These are phyloP conservation scores for Actinomucor elegans DNA, from an alignment of 371 early-diverging fungal genomes.

Conservation along the genomic window DNA sequence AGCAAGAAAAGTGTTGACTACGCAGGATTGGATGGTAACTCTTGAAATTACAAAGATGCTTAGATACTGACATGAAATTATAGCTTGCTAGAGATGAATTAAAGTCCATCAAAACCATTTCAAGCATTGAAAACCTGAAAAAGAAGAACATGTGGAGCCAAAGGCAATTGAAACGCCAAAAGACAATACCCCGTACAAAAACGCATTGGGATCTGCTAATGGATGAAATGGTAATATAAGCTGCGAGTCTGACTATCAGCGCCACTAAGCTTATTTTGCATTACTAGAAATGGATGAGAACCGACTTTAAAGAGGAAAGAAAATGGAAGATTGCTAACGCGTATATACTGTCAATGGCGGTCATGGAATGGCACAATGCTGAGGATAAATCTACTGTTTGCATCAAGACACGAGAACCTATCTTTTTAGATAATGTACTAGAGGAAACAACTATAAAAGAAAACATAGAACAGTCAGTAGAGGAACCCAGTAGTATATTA, in stretches of 20 bases:
- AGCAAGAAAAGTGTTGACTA: constrained; percentile 74
- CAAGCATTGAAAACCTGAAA: constrained; percentile 80
- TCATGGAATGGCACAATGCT: constrained; percentile 82
- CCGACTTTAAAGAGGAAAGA: constrained; percentile 84
- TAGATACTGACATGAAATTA: no score
- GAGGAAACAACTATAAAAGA: no score
- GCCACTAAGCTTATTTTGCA: no score
- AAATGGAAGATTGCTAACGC: constrained; percentile 84
- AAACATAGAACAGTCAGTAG: not conserved
- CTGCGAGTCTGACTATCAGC: no score
- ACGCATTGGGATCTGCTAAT: constrained; percentile 88
- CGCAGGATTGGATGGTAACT: constrained; percentile 87
- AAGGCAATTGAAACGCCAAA: constrained; percentile 75
- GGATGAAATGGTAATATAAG: constrained; percentile 91
- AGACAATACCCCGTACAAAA: constrained; percentile 66
- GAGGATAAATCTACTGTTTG: constrained; percentile 71
- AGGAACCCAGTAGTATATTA: not conserved
- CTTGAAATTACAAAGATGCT: constrained; percentile 9
- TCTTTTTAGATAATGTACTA: not conserved
- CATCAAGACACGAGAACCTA: constrained; percentile 41
- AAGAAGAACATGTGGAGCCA: constrained; percentile 78
- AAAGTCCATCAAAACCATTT: constrained; percentile 69
- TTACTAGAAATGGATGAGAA: constrained; percentile 87
- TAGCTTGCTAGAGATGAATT: constrained; percentile 84
- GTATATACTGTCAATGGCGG: constrained; percentile 64